Evolutionary conservation across 306 rosid species (phyloP).

Genomic region (Gastrolobium villosum): DNA sequence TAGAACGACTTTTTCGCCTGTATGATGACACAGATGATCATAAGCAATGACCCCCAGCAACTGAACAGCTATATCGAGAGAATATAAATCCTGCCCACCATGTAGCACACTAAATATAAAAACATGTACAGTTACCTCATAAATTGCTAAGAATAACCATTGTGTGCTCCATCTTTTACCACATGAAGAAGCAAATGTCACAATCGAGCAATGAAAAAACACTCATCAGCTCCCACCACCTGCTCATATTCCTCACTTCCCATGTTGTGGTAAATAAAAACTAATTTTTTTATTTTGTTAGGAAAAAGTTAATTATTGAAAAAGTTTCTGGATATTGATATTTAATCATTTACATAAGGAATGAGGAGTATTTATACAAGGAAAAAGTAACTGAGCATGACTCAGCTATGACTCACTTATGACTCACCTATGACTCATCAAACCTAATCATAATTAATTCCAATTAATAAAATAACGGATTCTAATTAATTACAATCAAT

Average conservation of each 20-base stretch:
- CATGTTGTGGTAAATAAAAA: conserved; percentile 74
- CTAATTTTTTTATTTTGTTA: conserved; percentile 60
- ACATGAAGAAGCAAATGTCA: conserved; percentile 95
- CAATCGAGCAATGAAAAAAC: conserved; percentile 87
- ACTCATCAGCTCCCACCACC: conserved; percentile 90
- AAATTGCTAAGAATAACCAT: conserved; percentile 91
- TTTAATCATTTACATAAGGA: too few relatives aligned
- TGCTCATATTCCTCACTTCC: conserved; percentile 91
- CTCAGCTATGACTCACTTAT: too few relatives aligned
- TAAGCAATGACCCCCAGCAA: conserved; percentile 56
- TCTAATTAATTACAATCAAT: too few relatives aligned
- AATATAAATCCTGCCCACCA: conserved; percentile 69
- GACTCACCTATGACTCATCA: too few relatives aligned
- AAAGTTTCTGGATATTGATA: too few relatives aligned
- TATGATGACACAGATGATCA: conserved; percentile 50
- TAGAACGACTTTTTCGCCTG: conserved; percentile 90
- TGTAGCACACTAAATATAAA: conserved; percentile 64
- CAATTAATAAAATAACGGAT: too few relatives aligned
- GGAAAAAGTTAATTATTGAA: too few relatives aligned
- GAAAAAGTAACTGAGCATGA: too few relatives aligned
- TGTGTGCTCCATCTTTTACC: conserved; percentile 97
- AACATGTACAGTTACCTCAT: conserved; percentile 93
- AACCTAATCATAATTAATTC: too few relatives aligned
- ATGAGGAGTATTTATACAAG: too few relatives aligned
- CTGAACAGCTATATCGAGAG: conserved; percentile 36